Percentiles rank a stretch among this genome's conserved stretches.
Conservation (phyloP, 495 filamentous ascomycete genomes). For the Cudoniella acicularis region DNA sequence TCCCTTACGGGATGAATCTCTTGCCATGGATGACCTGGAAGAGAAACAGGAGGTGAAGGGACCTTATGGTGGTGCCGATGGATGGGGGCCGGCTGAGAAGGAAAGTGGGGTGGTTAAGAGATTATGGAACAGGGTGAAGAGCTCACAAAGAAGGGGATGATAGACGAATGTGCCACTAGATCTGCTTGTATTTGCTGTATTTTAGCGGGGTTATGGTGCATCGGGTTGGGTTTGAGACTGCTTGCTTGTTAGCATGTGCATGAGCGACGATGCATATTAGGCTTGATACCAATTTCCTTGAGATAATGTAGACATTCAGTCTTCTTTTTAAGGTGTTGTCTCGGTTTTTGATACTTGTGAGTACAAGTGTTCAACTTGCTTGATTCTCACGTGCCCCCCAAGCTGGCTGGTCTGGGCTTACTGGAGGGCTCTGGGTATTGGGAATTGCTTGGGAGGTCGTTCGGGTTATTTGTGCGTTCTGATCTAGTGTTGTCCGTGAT, state of each 20-base stretch:
- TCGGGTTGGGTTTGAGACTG: not conserved
- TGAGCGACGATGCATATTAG: slow-evolving; percentile 10
- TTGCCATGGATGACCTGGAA: slow-evolving; percentile 19
- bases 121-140: slow-evolving; percentile 49
- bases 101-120: slow-evolving; percentile 47
- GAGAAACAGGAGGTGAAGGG: slow-evolving; percentile 24
- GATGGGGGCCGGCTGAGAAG: slow-evolving; percentile 41
- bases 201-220: slow-evolving; percentile 16
- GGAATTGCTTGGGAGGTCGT: no score
- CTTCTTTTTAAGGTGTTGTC: not conserved
- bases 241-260: slow-evolving; percentile 3
- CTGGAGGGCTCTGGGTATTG: no score
- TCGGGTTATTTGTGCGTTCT: not conserved
- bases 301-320: slow-evolving; percentile 2
- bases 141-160: slow-evolving; percentile 21
- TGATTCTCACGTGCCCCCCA: no score
- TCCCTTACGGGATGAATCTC: slow-evolving; percentile 40
- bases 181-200: slow-evolving; percentile 9
- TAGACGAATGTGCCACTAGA: not conserved
- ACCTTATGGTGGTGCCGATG: slow-evolving; percentile 29
- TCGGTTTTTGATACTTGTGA: not conserved
- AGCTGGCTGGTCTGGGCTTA: no score
- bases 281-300: slow-evolving; percentile 11
- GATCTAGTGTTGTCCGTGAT: not conserved
- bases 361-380: no score